Base-by-base conservation (phyloP, 2,329 filamentous ascomycete genomes). In the Aspergillus fumigatus region DNA sequence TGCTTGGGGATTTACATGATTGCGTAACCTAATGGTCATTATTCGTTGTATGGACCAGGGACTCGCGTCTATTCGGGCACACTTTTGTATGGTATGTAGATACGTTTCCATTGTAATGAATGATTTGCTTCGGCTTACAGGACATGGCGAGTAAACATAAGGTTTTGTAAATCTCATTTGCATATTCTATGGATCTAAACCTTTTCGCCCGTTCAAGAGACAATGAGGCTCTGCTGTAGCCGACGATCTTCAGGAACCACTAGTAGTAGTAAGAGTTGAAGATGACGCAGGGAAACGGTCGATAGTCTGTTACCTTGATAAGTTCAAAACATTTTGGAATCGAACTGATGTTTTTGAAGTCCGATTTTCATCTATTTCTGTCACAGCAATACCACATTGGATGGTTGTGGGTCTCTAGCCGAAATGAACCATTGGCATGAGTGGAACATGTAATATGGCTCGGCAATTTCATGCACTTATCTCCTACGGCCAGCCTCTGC, bases 101-200 rank as follows among this genome's bases (percentile, higher is more conserved):
- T 63, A 64, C 55, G 43, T 47, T 56, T 59, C 61, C 58, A 45
- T 53, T 60, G 54, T 63, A 65, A 65, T 62, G 62, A 64, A 61
- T 61, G 55, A 60, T 43, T 56, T 50, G 48, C 48, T 40, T 26
- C 54, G 41, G 8, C n/a, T 19, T 43, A 19, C n/a, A 43, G 14
- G 32, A 17, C 5, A 7, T 7, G 7, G 14, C 14, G 14, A 38
- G 32, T 38, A 38, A 38, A 38, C 32, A 38, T 7, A 14, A 5
- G 11, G 32, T 17, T 17, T 38, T 38, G 32, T 38, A 14, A 14
- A 32, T 14, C 4, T 14, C 4, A 32, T 14, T 11, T 32, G 29
- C 29, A 38, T 38, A 38, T 38, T 17, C 29, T 38, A 35, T 35
- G 32, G 11, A 17, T 35, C 11, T 17, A 35, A 14, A 14, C 14